Evolutionary conservation across 306 rosid genomes (phyloP).

Genomic region (Purshia tridentata): DNA sequence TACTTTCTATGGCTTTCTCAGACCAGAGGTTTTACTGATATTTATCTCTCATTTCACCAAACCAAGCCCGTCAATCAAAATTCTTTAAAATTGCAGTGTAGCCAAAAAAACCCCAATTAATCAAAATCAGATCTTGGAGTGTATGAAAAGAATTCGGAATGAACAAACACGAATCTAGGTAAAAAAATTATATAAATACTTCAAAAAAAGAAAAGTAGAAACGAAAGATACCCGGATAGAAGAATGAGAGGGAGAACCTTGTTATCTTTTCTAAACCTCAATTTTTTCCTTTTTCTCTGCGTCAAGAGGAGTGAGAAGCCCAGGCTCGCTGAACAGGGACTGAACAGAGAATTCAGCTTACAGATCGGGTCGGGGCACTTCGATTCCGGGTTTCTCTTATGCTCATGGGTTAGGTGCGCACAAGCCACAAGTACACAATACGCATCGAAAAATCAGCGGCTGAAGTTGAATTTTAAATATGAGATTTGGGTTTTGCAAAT

Average conservation of each 20-base stretch:
- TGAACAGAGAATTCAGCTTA: too few species aligned
- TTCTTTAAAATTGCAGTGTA: background rate
- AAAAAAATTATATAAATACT: background rate
- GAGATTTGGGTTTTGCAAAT: too few species aligned
- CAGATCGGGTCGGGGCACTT: too few species aligned
- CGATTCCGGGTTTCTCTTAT: too few species aligned
- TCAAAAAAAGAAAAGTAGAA: background rate
- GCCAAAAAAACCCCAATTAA: background rate
- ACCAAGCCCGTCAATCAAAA: conserved; percentile 1
- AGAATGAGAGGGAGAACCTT: background rate
- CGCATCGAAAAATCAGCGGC: too few species aligned
- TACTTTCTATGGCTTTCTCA: background rate
- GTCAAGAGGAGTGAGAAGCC: background rate
- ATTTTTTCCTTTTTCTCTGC: background rate
- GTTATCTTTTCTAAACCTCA: background rate
- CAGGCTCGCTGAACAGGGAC: background rate
- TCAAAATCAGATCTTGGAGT: conserved; percentile 5
- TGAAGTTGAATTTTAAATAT: too few species aligned
- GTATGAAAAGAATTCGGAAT: background rate
- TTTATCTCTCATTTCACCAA: background rate
- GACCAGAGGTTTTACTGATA: background rate
- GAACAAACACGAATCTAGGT: background rate
- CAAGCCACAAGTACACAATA: too few species aligned
- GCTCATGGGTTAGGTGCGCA: too few species aligned
- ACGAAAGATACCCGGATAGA: background rate